These are phyloP conservation scores for Dactylorhiza incarnata DNA, from an alignment of 106 monocot species.

Conservation along the genomic window DNA sequence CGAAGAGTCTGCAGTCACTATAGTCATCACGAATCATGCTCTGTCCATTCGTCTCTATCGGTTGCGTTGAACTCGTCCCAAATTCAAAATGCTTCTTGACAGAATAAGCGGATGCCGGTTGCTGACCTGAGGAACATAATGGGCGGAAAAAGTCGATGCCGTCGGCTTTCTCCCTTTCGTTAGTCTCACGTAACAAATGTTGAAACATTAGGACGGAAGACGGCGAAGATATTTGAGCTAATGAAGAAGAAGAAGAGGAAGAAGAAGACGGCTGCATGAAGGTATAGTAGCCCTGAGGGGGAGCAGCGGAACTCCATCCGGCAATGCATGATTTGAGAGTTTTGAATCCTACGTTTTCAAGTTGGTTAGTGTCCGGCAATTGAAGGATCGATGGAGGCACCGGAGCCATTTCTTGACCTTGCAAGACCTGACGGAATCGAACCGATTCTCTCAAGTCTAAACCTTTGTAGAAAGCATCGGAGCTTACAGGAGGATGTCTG, in stretches of 20 bases:
- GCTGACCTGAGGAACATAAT: too few species aligned
- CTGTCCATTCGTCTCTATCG: conserved; percentile 4
- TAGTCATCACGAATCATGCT: neutral
- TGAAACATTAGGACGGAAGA: conserved; percentile 9
- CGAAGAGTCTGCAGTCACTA: conserved; percentile 68
- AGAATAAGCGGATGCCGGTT: too few species aligned
- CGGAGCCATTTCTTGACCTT: conserved; percentile 95
- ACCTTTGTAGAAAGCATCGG: conserved; percentile 38
- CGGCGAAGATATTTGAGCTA: conserved; percentile 59
- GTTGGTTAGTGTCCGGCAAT: neutral
- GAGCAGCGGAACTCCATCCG: neutral
- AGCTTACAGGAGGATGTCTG: conserved; percentile 24
- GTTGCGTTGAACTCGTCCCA: neutral
- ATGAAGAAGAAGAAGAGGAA: conserved; percentile 53
- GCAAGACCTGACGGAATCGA: conserved; percentile 93
- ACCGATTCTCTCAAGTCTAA: conserved; percentile 69
- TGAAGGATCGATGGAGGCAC: conserved; percentile 20
- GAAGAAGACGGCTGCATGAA: conserved; percentile 19
- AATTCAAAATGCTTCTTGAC: conserved; percentile 12
- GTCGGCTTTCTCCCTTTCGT: neutral
- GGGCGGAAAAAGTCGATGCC: neutral
- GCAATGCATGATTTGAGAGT: neutral
- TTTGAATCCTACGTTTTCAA: conserved; percentile 13
- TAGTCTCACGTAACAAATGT: conserved; percentile 3
- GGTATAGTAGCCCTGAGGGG: conserved; percentile 23